Conservation (phyloP, 2,329 filamentous ascomycete genomes). For the Cladorrhinum sp. region DNA sequence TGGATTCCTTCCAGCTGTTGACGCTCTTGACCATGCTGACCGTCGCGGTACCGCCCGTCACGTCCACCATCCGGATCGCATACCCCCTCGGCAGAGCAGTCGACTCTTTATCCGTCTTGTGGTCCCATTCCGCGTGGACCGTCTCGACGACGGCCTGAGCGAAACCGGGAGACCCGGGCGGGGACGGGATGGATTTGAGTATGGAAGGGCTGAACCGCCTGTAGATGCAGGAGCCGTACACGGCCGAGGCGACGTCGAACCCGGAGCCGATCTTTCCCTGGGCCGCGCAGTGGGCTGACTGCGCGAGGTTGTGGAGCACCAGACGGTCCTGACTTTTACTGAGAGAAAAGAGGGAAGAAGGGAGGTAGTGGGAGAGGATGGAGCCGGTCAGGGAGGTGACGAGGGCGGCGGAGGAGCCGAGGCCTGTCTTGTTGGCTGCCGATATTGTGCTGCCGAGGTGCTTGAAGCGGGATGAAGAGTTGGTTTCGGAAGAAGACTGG, state of each 20-base stretch:
- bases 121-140: conserved; percentile 77
- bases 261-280: conserved; percentile 96
- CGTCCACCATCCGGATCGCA: conserved; percentile 88
- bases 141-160: conserved; percentile 59
- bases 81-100: conserved; percentile 71
- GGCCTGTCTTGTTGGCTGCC: conserved; percentile 88
- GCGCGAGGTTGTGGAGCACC: conserved; percentile 85
- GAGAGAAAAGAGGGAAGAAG: conserved; percentile 55
- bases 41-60: conserved; percentile 89
- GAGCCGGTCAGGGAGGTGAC: conserved; percentile 83
- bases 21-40: conserved; percentile 95
- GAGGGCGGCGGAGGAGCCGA: conserved; percentile 90
- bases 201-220: conserved; percentile 84
- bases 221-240: conserved; percentile 89
- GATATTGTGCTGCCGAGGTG: conserved; percentile 65
- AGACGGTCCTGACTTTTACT: conserved; percentile 50
- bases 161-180: conserved; percentile 66
- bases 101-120: conserved; percentile 66
- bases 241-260: conserved; percentile 90
- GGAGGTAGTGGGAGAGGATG: conserved; percentile 72
- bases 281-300: conserved; percentile 89
- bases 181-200: conserved; percentile 64
- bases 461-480: conserved; percentile 30
- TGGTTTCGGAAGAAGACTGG: conserved; percentile 8
- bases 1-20: conserved; percentile 71